phyloP scores from a whole-genome alignment of 208 protist species.

The Herpetomonas tarakana region DNA sequence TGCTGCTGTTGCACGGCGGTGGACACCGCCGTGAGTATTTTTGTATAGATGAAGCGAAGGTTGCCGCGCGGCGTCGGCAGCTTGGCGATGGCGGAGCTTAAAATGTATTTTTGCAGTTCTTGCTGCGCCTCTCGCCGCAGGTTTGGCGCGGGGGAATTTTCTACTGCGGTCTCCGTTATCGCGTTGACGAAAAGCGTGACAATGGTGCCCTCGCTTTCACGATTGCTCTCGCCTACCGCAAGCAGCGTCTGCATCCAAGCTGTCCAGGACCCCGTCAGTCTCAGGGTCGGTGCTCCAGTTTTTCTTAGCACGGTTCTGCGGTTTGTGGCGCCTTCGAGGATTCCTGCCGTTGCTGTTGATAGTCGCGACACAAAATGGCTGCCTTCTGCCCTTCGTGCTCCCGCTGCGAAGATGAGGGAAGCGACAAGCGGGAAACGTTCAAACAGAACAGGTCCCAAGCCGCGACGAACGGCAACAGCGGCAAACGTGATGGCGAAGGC shows the following conservation, averaged over 20 bases:
- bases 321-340: not conserved
- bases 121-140: not conserved
- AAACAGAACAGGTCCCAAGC: not conserved
- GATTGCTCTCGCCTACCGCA: not conserved
- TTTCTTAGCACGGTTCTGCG: not conserved
- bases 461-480: not conserved
- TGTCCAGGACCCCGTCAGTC: not conserved
- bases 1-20: not conserved
- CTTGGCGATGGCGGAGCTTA: not conserved
- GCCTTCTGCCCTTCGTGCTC: too few species aligned
- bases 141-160: not conserved
- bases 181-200: not conserved
- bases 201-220: not conserved
- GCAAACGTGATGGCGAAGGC: not conserved
- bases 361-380: too few species aligned
- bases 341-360: not conserved
- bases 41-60: constrained; percentile 26
- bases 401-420: too few species aligned
- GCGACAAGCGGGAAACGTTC: not conserved
- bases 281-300: not conserved
- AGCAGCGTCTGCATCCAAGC: not conserved
- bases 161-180: not conserved
- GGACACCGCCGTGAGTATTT: constrained; percentile 15
- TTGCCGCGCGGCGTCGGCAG: constrained; percentile 12
- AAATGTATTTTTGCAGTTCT: not conserved